Evolutionary conservation across 2,329 filamentous ascomycete genomes (phyloP).

Genomic region (Pseudogymnoascus sp.): DNA sequence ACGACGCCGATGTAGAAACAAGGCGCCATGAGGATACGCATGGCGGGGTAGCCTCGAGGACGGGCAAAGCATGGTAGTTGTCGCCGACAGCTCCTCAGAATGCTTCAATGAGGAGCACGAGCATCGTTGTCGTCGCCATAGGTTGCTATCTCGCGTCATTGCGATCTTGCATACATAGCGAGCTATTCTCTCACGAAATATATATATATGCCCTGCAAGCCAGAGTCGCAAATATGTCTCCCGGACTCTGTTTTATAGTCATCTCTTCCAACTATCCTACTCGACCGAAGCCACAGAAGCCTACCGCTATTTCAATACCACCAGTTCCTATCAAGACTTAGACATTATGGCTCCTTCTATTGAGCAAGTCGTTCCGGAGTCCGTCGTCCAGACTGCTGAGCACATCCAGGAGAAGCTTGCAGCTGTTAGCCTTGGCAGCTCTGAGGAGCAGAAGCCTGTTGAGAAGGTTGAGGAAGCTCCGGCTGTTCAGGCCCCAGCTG

Average conservation of each 20-base stretch:
- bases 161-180: neutral
- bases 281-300: slow-evolving; percentile 3
- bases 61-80: neutral
- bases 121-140: neutral
- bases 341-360: slow-evolving; percentile 5
- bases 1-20: neutral
- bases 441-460: slow-evolving; percentile 10
- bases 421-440: slow-evolving; percentile 13
- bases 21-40: neutral
- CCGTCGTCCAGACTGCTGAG: slow-evolving; percentile 19
- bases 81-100: neutral
- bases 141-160: slow-evolving; percentile 2
- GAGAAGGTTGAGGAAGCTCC: slow-evolving; percentile 14
- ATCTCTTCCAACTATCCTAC: slow-evolving; percentile 5
- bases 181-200: neutral
- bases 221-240: slow-evolving; percentile 2
- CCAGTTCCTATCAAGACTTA: slow-evolving; percentile 1
- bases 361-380: slow-evolving; percentile 17
- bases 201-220: slow-evolving; percentile 3
- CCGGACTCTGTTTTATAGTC: slow-evolving; percentile 7
- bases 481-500: slow-evolving; percentile 17
- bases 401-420: slow-evolving; percentile 22
- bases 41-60: neutral
- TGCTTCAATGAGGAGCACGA: neutral
- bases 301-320: neutral